phyloP scores from a whole-genome alignment of 2,329 filamentous ascomycete genomes.

The Gaeumannomyces tritici region DNA sequence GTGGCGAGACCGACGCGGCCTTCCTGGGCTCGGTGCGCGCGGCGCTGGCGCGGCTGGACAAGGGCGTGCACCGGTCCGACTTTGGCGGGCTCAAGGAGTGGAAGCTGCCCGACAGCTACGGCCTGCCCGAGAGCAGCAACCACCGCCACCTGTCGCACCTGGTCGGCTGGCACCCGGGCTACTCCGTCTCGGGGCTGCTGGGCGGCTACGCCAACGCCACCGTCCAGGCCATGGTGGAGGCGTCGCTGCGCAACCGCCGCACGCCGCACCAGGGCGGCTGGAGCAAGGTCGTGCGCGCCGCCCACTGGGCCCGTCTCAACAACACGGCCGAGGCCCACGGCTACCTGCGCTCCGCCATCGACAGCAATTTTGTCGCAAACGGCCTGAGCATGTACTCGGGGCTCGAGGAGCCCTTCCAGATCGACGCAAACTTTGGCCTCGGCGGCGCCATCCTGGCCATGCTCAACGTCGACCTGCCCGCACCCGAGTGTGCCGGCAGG shows the following conservation, averaged over 20 bases:
- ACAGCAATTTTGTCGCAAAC: conserved; percentile 39
- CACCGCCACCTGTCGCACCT: conserved; percentile 47
- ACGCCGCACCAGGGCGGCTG: conserved; percentile 25
- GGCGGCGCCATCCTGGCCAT: conserved; percentile 38
- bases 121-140: conserved; percentile 24
- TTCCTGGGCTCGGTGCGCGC: conserved; percentile 26
- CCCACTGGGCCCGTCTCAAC: conserved; percentile 46
- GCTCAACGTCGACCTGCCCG: conserved; percentile 39
- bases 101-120: conserved; percentile 30
- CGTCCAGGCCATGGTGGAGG: conserved; percentile 32
- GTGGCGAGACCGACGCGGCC: conserved; percentile 14
- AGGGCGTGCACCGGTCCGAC: conserved; percentile 34
- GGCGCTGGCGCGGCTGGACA: conserved; percentile 35
- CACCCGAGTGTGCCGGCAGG: conserved; percentile 10
- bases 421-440: conserved; percentile 48
- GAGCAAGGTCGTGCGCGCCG: conserved; percentile 48
- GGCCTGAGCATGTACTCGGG: conserved; percentile 41
- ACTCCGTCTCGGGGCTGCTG: conserved; percentile 32
- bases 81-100: conserved; percentile 39
- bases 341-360: conserved; percentile 36
- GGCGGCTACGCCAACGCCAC: conserved; percentile 30
- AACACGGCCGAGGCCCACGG: conserved; percentile 37
- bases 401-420: conserved; percentile 40
- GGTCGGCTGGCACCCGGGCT: conserved; percentile 45
- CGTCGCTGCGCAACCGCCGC: conserved; percentile 34